Conservation (phyloP, 805 yeast species). For the Hanseniaspora lindneri region DNA sequence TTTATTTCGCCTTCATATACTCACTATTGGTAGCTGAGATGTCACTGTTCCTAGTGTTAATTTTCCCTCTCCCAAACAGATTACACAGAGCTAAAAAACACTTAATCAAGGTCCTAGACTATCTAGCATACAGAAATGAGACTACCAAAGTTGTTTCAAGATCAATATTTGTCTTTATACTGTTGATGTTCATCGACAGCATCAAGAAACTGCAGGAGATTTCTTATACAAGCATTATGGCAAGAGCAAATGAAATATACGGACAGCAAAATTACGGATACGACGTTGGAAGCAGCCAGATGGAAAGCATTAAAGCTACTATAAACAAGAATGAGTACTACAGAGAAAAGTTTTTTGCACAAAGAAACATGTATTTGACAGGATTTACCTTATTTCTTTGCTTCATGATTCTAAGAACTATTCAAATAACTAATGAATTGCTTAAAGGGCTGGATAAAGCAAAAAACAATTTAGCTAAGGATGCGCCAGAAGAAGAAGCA, state of each 20-base stretch:
- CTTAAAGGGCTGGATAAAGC: conserved; percentile 47
- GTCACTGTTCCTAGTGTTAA: conserved; percentile 62
- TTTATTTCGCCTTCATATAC: conserved; percentile 41
- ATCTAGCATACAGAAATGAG: conserved; percentile 40
- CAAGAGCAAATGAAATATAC: not conserved
- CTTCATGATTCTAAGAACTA: conserved; percentile 73
- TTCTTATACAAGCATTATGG: conserved; percentile 25
- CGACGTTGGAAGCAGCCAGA: not conserved
- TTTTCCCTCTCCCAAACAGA: conserved; percentile 73
- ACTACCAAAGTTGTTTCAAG: conserved; percentile 66
- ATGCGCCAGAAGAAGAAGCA: conserved; percentile 27
- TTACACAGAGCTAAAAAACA: conserved; percentile 15
- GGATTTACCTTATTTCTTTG: conserved; percentile 91
- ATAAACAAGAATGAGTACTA: conserved; percentile 67
- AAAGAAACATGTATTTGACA: conserved; percentile 88
- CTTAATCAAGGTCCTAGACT: conserved; percentile 37
- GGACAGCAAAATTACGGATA: not conserved
- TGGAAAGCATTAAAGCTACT: conserved; percentile 19
- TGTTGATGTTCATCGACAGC: conserved; percentile 76
- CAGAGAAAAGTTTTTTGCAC: conserved; percentile 88
- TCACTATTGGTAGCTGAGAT: conserved; percentile 68
- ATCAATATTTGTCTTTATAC: conserved; percentile 71
- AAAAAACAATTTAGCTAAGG: conserved; percentile 29
- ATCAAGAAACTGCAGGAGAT: conserved; percentile 71
- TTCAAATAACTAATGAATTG: conserved; percentile 64